Evolutionary conservation across 805 yeast genomes (phyloP).

Genomic region (Myxozyma neotropica): DNA sequence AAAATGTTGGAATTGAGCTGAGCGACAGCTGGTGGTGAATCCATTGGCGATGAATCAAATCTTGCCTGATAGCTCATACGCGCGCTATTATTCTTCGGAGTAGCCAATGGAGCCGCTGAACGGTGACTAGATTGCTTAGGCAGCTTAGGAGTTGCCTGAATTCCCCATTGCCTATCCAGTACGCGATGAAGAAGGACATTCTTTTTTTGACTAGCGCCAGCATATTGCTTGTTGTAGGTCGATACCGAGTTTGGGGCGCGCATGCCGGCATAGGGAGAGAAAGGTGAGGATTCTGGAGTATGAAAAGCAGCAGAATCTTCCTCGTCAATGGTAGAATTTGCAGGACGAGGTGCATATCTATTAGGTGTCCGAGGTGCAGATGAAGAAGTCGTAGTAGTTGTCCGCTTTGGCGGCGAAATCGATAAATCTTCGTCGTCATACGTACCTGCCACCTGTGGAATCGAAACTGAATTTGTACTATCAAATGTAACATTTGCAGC

Average conservation of each 20-base stretch:
- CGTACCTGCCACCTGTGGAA: conserved; percentile 8
- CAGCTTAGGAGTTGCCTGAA: conserved; percentile 42
- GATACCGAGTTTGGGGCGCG: not conserved
- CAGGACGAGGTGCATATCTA: conserved; percentile 17
- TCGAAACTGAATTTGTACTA: conserved; percentile 16
- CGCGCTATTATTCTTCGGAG: conserved; percentile 10
- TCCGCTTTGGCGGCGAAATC: conserved; percentile 11
- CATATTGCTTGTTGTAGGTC: conserved; percentile 7
- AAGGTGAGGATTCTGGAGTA: conserved; percentile 32
- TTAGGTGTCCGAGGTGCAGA: conserved; percentile 13
- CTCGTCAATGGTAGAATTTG: conserved; percentile 29
- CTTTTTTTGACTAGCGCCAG: conserved; percentile 12
- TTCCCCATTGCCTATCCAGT: conserved; percentile 42
- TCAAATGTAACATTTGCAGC: conserved; percentile 7
- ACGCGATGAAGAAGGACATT: conserved; percentile 41
- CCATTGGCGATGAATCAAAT: conserved; percentile 32
- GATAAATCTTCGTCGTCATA: conserved; percentile 15
- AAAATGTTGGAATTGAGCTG: conserved; percentile 27
- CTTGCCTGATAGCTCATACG: conserved; percentile 1
- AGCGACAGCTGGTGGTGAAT: conserved; percentile 31
- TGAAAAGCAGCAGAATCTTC: conserved; percentile 17
- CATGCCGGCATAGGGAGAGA: conserved; percentile 32
- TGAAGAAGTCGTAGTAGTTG: not conserved
- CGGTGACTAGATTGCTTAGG: not conserved
- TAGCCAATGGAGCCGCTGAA: conserved; percentile 4